Conservation (phyloP, 2,329 filamentous ascomycete species). For the Alternaria triticimaculans region DNA sequence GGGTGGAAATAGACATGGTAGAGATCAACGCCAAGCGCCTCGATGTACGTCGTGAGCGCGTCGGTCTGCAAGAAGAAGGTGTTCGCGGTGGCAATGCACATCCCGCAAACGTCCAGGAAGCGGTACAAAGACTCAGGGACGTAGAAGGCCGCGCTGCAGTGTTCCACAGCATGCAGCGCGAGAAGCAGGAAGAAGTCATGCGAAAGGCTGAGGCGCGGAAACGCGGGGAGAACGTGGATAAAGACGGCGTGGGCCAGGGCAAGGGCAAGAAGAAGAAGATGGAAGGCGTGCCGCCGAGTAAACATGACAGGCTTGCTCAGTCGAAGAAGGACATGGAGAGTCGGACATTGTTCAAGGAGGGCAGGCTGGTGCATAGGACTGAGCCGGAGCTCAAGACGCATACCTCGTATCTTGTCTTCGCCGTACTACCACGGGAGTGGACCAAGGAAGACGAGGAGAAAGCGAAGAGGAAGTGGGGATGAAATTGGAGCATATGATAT, state of each 20-base stretch:
- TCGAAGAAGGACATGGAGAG: conserved; percentile 41
- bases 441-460: conserved; percentile 77
- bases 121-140: conserved; percentile 73
- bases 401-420: conserved; percentile 96
- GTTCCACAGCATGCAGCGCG: conserved; percentile 61
- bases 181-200: conserved; percentile 54
- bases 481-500: neutral
- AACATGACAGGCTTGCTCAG: conserved; percentile 38
- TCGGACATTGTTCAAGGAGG: conserved; percentile 68
- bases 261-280: conserved; percentile 24
- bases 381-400: conserved; percentile 94
- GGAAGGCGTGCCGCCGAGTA: conserved; percentile 35
- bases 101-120: conserved; percentile 79
- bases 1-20: conserved; percentile 93
- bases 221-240: conserved; percentile 34
- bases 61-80: conserved; percentile 74
- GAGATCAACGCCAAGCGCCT: conserved; percentile 82
- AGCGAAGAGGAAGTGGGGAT: conserved; percentile 58
- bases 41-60: conserved; percentile 80
- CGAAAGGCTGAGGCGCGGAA: conserved; percentile 46
- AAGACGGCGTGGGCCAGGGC: conserved; percentile 22
- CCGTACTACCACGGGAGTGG: conserved; percentile 87
- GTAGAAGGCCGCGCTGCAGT: conserved; percentile 73
- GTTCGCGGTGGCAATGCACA: conserved; percentile 70
- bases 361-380: conserved; percentile 77